Evolutionary conservation across 345 rosid genomes (phyloP).

Genomic region (Turritis glabra): DNA sequence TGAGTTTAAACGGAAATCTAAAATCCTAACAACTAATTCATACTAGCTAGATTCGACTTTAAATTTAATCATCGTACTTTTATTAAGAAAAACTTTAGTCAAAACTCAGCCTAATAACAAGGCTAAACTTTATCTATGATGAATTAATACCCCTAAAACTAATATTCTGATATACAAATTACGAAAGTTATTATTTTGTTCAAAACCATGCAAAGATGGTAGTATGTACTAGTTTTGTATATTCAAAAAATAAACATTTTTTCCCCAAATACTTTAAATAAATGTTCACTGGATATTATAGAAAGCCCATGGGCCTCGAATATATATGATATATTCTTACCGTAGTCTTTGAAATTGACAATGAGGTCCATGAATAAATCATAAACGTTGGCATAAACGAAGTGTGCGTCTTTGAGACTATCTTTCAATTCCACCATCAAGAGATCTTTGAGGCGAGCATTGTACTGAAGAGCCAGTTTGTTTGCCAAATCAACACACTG

Average conservation of each 20-base stretch:
- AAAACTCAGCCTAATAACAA: too few species aligned
- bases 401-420: slow-evolving; percentile 63
- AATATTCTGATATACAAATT: too few species aligned
- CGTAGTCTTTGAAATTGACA: slow-evolving; percentile 70
- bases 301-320: not conserved
- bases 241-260: not conserved
- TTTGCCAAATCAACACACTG: slow-evolving; percentile 81
- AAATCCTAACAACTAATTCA: too few species aligned
- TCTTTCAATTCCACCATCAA: slow-evolving; percentile 57
- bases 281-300: not conserved
- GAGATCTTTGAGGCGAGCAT: slow-evolving; percentile 62
- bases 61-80: too few species aligned
- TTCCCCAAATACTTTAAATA: not conserved
- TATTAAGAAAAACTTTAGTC: too few species aligned
- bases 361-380: slow-evolving; percentile 88
- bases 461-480: slow-evolving; percentile 69
- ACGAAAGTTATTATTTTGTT: too few species aligned
- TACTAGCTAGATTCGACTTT: too few species aligned
- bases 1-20: too few species aligned
- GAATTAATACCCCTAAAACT: too few species aligned
- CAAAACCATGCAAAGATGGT: not conserved
- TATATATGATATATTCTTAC: slow-evolving; percentile 28
- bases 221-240: not conserved
- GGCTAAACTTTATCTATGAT: too few species aligned
- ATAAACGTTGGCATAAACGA: slow-evolving; percentile 79